Base-by-base conservation (phyloP, 2,329 filamentous ascomycete species). In the Diaporthe destruens region DNA sequence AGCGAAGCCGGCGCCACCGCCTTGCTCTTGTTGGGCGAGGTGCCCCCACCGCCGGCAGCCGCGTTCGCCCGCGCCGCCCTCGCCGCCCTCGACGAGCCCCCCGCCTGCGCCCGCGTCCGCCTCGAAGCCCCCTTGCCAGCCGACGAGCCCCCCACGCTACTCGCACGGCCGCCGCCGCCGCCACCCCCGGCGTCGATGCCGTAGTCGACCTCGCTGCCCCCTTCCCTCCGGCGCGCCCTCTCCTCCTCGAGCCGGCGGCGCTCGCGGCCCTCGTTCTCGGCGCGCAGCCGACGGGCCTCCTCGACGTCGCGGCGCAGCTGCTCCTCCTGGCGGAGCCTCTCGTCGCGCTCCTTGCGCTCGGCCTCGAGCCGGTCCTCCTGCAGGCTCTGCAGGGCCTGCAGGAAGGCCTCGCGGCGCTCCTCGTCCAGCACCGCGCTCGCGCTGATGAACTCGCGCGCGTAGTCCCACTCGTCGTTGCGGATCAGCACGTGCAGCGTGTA, bases 401-500 rank as follows among this genome's bases (percentile, higher is more conserved):
- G 84, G 80, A 98, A 98, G 0, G 94, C 92, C 77, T 98, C 94
- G 75, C 94, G 91, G 56, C 94, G 90, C 84, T 98, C 96, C 68
- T 98, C 96, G 80, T 98, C 96, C 1, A 99, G 87, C 34, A 98
- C 90, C 59, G 96, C 91, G 80, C 92, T 96, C 79, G 94, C 90
- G 78, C 88, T 90, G 79, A 98, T 97, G 81, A 98, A 98, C 77
- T 97, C 94, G 73, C 91, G 90, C 5, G 96, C 94, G 78, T 98
- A 98, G 72, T 98, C 94, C 96, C 96, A 99, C 83, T 98, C 95
- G 71, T 94, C 91, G 77, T 98, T 98, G 69, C 94, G 89, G 6
- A 96, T 91, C n/a, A 99, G 89, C 9, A 98, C 94, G 80, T 99
- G 96, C 6, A 99, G 88, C 1, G 95, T 97, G 81, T 98, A 99